Conservation (phyloP, 2,329 filamentous ascomycete species). For the Botrytis hyacinthi region DNA sequence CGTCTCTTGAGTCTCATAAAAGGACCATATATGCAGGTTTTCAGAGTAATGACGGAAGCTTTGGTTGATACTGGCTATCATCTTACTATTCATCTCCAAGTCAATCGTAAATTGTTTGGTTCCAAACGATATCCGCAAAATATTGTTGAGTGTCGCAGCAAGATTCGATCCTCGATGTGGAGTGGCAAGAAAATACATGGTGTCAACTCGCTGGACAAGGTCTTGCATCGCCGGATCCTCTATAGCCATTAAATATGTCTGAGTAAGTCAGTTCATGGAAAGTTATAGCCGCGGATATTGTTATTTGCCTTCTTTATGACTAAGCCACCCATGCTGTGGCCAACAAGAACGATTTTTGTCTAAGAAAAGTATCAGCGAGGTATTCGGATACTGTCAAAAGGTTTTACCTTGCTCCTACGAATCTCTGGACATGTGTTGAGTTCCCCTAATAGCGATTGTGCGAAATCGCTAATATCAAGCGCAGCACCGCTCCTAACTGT, state of each 20-base stretch:
- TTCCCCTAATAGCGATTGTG: not conserved
- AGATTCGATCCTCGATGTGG: conserved; percentile 45
- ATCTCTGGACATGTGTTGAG: not conserved
- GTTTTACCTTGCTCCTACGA: not conserved
- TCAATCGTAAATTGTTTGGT: conserved; percentile 43
- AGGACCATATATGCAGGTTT: conserved; percentile 42
- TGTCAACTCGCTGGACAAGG: conserved; percentile 28
- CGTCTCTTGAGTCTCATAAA: conserved; percentile 33
- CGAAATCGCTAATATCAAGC: conserved; percentile 20
- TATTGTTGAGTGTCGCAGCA: conserved; percentile 40
- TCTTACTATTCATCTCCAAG: conserved; percentile 40
- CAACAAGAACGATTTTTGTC: conserved; percentile 24
- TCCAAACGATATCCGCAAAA: conserved; percentile 35
- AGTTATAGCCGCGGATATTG: not conserved
- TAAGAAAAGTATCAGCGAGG: not conserved
- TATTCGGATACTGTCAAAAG: fast-evolving
- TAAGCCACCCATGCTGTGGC: conserved; percentile 27
- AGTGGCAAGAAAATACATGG: conserved; percentile 44
- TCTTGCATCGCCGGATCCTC: not conserved
- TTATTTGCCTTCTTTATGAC: conserved; percentile 23
- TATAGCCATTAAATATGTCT: not conserved
- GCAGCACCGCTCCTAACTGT: conserved; percentile 19
- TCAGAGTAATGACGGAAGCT: conserved; percentile 44
- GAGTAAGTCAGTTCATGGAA: not conserved
- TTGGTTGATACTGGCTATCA: conserved; percentile 45